A percentile compares a stretch with the other conserved stretches of the same genome.
Evolutionary conservation across 768 basidiomycete genomes (phyloP).

Genomic region (Dacryopinax primogenitus): DNA sequence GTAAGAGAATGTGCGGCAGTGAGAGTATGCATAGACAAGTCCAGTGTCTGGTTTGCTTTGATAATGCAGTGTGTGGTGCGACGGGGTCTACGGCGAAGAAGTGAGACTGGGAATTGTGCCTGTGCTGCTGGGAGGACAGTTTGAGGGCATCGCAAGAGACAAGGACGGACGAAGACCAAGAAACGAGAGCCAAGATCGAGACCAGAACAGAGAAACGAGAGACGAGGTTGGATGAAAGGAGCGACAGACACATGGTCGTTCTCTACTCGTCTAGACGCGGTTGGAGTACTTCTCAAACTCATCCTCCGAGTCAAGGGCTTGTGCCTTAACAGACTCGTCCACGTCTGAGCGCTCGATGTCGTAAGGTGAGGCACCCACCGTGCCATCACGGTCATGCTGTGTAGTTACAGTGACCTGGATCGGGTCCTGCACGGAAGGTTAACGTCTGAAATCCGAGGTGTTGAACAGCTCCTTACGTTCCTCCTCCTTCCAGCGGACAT

Average conservation of each 20-base stretch:
- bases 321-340: background rate
- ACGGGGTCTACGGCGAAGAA: conserved; percentile 2
- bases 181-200: background rate
- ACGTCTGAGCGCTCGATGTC: background rate
- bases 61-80: background rate
- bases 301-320: background rate
- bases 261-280: background rate
- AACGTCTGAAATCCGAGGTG: background rate
- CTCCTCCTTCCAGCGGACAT: background rate
- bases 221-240: background rate
- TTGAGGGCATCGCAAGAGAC: background rate
- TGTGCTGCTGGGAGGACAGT: conserved; percentile 4
- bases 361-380: background rate
- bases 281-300: conserved; percentile 6
- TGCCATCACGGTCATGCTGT: background rate
- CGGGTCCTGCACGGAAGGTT: background rate
- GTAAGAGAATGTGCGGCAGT: background rate
- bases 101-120: background rate
- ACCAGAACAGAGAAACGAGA: background rate
- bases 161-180: background rate
- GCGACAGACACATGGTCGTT: background rate
- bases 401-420: conserved; percentile 4
- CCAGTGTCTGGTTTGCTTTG: conserved; percentile 8
- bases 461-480: background rate
- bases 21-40: background rate